These are phyloP conservation scores for Atkinsonella hypoxylon DNA, from an alignment of 2,329 filamentous ascomycete species.

Conservation along the genomic window DNA sequence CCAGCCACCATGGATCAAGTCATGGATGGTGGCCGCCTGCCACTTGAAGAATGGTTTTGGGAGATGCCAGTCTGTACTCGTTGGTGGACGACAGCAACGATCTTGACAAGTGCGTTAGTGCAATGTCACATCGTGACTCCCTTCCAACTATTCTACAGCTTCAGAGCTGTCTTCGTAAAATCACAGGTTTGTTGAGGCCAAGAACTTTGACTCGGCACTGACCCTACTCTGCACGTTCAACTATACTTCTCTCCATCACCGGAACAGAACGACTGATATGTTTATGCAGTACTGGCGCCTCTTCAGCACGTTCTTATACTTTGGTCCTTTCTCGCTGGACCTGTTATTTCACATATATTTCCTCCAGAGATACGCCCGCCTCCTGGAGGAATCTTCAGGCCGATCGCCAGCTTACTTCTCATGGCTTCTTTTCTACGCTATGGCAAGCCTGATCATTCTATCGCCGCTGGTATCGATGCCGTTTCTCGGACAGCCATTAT, in stretches of 20 bases:
- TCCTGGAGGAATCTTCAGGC: conserved; percentile 90
- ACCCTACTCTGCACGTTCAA: not conserved
- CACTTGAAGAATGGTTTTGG: conserved; percentile 95
- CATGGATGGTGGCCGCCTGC: conserved; percentile 53
- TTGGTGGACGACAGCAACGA: conserved; percentile 92
- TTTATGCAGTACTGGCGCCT: conserved; percentile 77
- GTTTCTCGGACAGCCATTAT: conserved; percentile 87
- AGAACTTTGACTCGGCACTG: not conserved
- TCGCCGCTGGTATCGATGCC: conserved; percentile 84
- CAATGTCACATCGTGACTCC: conserved; percentile 88
- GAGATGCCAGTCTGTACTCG: conserved; percentile 95
- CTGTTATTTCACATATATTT: conserved; percentile 98
- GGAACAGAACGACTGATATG: conserved; percentile 7
- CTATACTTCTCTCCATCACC: not conserved
- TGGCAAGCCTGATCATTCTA: conserved; percentile 63
- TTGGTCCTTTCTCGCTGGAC: conserved; percentile 86
- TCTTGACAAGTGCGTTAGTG: conserved; percentile 76
- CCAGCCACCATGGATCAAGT: conserved; percentile 39
- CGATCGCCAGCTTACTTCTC: conserved; percentile 87
- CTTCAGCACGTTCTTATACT: conserved; percentile 94
- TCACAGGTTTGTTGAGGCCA: conserved; percentile 56
- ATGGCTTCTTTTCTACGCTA: conserved; percentile 84
- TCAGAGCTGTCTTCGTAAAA: conserved; percentile 80
- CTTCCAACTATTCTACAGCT: conserved; percentile 96
- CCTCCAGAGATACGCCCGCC: conserved; percentile 86